Base-by-base conservation (phyloP, 2,329 filamentous ascomycete genomes). In the Xylaria sp. region DNA sequence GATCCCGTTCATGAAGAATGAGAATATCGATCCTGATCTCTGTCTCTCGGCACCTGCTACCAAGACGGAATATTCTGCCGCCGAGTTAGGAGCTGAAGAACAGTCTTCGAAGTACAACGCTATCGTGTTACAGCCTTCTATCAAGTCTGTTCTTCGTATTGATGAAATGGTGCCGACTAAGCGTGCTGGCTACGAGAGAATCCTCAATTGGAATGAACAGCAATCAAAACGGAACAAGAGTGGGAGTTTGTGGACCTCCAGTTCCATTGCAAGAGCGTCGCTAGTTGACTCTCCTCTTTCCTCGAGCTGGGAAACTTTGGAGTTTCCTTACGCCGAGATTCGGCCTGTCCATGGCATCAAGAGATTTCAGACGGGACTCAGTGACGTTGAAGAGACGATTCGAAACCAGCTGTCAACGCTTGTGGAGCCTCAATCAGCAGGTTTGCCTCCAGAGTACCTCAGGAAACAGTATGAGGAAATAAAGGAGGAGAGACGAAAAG, bases 31-130 rank as follows among this genome's bases (percentile, higher is more conserved):
- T 31, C 66, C 73, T 1, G 75, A 75, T 20, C 73, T 75, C 15
- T 77, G 77, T 42, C 63, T 73, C 44, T 78, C 77, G 4, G 76
- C 77, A 1, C 77, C 77, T 15, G 69, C 76, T 9, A 75, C 75
- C 15, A 77, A 77, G 65, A 68, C 64, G 17, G 74, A 75, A 20
- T 76, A 63, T 40, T 66, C 61, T 1, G 49, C 59, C 0, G 70
- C 66, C 6, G 61, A 68, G 17, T 60, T 70, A 31, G 65, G 58
- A 46, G 57, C 62, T 9, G 68, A 73, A 2, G 53, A 65, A 23
- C 65, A 56, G 5, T 49, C 70, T 31, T 48, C 49, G n/a, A 69
- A 71, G 40, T 71, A 67, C 42, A 15, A 65, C 11, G 61, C 63
- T 7, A 65, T 64, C 13, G 26, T 67, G 26, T 69, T 67, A 10